Percentiles rank a stretch among this genome's conserved stretches.
phyloP scores from a whole-genome alignment of 495 filamentous ascomycete species.

The Penicillium coprophilum region DNA sequence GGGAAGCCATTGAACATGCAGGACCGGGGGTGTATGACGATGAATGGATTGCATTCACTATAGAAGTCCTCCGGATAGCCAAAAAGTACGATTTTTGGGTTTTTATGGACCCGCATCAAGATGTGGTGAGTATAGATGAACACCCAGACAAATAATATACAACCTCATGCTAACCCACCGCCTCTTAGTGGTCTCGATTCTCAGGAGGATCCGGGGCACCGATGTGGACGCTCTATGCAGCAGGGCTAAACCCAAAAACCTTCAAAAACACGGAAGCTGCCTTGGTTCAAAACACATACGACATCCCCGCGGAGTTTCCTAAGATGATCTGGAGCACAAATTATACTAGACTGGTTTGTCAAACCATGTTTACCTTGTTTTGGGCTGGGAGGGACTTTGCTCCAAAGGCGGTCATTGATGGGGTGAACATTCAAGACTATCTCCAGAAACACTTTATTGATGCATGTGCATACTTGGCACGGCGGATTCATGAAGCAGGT shows the following conservation, averaged over 20 bases:
- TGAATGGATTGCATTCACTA: constrained; percentile 88
- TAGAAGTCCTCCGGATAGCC: constrained; percentile 76
- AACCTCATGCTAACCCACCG: constrained; percentile 19
- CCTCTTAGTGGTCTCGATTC: constrained; percentile 80
- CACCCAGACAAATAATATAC: constrained; percentile 1
- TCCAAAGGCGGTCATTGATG: constrained; percentile 93
- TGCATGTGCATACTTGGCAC: constrained; percentile 77
- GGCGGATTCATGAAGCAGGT: constrained; percentile 84
- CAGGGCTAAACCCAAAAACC: constrained; percentile 78
- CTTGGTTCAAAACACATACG: constrained; percentile 90
- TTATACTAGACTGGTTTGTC: constrained; percentile 82
- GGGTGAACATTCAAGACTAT: constrained; percentile 94
- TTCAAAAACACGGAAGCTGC: constrained; percentile 90
- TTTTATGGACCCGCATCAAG: constrained; percentile 97
- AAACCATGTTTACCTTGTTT: constrained; percentile 92
- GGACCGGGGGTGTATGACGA: constrained; percentile 96
- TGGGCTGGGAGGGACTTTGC: constrained; percentile 92
- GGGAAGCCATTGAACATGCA: constrained; percentile 96
- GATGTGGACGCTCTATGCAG: constrained; percentile 96
- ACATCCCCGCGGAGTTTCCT: constrained; percentile 82
- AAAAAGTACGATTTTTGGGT: constrained; percentile 91
- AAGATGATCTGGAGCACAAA: constrained; percentile 99
- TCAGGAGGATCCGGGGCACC: constrained; percentile 93
- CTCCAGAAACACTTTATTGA: constrained; percentile 82
- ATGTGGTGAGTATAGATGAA: constrained; percentile 65